These are phyloP conservation scores for Saccharomyces eubayanus DNA, from an alignment of 805 yeast genomes.

Conservation along the genomic window DNA sequence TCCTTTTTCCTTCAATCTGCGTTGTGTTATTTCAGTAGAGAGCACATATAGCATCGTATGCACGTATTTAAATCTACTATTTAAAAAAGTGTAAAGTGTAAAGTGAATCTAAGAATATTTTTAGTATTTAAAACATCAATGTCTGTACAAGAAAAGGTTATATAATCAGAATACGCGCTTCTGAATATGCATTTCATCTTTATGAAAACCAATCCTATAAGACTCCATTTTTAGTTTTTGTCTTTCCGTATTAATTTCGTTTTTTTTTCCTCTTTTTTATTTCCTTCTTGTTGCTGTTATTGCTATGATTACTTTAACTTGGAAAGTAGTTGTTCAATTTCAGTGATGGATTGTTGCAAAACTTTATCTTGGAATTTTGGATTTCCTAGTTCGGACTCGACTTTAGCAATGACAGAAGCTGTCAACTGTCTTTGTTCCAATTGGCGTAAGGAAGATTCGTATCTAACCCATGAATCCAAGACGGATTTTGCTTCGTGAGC, in stretches of 20 bases:
- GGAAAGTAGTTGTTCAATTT: slow-evolving; percentile 78
- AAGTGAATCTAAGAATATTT: not conserved
- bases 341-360: slow-evolving; percentile 84
- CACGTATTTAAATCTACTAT: not conserved
- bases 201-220: not conserved
- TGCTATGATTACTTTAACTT: slow-evolving; percentile 20
- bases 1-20: no score
- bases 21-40: not conserved
- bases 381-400: slow-evolving; percentile 72
- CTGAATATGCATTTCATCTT: not conserved
- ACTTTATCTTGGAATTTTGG: slow-evolving; percentile 91
- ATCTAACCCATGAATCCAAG: slow-evolving; percentile 98
- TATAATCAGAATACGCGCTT: not conserved
- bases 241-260: not conserved
- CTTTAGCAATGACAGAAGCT: slow-evolving; percentile 77
- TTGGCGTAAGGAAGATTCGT: slow-evolving; percentile 93
- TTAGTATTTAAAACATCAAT: not conserved
- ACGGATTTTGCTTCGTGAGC: slow-evolving; percentile 89
- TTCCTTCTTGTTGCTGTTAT: not conserved
- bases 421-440: slow-evolving; percentile 90
- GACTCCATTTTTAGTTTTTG: not conserved
- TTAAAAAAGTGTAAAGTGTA: not conserved
- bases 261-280: not conserved
- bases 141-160: not conserved
- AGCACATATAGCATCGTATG: not conserved